A percentile compares a stretch with the other conserved stretches of the same genome.
phyloP scores from a whole-genome alignment of 2,329 filamentous ascomycete species.

The Diplodia seriata region DNA sequence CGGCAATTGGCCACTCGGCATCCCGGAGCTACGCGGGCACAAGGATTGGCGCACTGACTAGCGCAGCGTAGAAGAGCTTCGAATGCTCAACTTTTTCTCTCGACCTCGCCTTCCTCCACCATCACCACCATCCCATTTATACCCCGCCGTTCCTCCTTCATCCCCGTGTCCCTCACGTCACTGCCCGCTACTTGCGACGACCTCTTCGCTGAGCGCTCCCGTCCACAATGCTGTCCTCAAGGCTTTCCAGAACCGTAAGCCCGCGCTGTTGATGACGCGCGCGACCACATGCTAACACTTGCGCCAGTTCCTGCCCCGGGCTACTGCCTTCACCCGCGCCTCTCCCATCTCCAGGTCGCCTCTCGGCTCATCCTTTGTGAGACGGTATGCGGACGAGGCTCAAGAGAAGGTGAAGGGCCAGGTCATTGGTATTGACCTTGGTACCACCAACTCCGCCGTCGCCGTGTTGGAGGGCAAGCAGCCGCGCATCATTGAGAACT shows the following conservation, averaged over 20 bases:
- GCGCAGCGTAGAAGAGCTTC: slow-evolving; percentile 31
- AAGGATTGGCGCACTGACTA: slow-evolving; percentile 23
- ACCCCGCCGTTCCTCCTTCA: slow-evolving; percentile 34
- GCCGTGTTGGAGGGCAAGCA: slow-evolving; percentile 97
- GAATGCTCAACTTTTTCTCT: slow-evolving; percentile 38
- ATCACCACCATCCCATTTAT: slow-evolving; percentile 40
- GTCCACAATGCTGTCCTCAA: slow-evolving; percentile 51
- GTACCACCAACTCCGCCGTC: slow-evolving; percentile 97
- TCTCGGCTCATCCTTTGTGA: slow-evolving; percentile 73
- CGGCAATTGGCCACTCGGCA: slow-evolving; percentile 31
- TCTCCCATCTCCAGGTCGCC: slow-evolving; percentile 72
- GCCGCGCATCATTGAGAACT: slow-evolving; percentile 96
- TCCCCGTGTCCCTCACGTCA: slow-evolving; percentile 40
- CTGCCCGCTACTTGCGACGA: slow-evolving; percentile 41
- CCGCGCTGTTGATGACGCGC: slow-evolving; percentile 23
- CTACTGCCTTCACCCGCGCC: slow-evolving; percentile 72
- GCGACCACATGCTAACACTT: slow-evolving; percentile 12
- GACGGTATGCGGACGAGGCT: slow-evolving; percentile 74
- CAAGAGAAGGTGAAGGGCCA: slow-evolving; percentile 88
- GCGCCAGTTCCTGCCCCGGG: slow-evolving; percentile 70
- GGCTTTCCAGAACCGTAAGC: slow-evolving; percentile 52
- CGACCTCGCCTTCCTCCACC: slow-evolving; percentile 39
- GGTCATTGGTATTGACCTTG: slow-evolving; percentile 98
- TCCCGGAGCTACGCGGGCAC: slow-evolving; percentile 13
- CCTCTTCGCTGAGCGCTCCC: slow-evolving; percentile 34